Conservation (phyloP, 2,329 filamentous ascomycete species). For the Lasiodiplodia citricola region DNA sequence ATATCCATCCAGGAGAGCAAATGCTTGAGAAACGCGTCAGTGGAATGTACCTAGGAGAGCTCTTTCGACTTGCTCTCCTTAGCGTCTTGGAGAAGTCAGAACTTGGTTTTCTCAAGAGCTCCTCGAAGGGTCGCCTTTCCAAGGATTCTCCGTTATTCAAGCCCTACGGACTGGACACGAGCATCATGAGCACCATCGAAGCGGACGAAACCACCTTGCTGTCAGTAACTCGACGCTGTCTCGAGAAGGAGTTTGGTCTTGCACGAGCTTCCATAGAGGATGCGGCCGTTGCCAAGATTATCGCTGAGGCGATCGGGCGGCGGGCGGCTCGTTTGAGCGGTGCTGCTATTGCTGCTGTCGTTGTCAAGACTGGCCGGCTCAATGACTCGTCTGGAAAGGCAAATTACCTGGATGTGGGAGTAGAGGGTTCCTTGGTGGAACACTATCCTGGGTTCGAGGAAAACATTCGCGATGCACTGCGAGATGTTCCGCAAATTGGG, state of each 20-base stretch:
- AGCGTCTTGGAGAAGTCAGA: conserved; percentile 71
- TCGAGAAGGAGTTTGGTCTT: conserved; percentile 78
- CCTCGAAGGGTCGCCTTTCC: conserved; percentile 72
- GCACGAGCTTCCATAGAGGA: conserved; percentile 81
- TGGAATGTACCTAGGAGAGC: conserved; percentile 97
- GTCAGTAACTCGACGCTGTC: conserved; percentile 73
- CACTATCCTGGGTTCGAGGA: conserved; percentile 93
- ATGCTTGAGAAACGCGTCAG: conserved; percentile 99
- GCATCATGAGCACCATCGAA: conserved; percentile 85
- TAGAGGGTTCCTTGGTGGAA: conserved; percentile 92
- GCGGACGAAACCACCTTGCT: conserved; percentile 77
- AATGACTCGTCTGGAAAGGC: conserved; percentile 47
- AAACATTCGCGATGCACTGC: conserved; percentile 82
- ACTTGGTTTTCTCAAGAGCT: conserved; percentile 69
- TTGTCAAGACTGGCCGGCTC: conserved; percentile 80
- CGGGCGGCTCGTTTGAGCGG: conserved; percentile 87
- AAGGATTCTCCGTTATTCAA: conserved; percentile 71
- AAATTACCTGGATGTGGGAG: conserved; percentile 85
- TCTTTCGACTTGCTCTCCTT: conserved; percentile 78
- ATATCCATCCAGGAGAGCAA: conserved; percentile 52
- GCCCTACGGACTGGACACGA: conserved; percentile 89
- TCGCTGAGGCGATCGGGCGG: conserved; percentile 83
- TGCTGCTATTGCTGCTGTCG: conserved; percentile 84
- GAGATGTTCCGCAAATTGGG: conserved; percentile 78
- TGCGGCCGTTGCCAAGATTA: conserved; percentile 81